A percentile compares a stretch with the other conserved stretches of the same genome.
These are phyloP conservation scores for Moniliella sp. DNA, from an alignment of 1,284 basidiomycete species.

Conservation along the genomic window DNA sequence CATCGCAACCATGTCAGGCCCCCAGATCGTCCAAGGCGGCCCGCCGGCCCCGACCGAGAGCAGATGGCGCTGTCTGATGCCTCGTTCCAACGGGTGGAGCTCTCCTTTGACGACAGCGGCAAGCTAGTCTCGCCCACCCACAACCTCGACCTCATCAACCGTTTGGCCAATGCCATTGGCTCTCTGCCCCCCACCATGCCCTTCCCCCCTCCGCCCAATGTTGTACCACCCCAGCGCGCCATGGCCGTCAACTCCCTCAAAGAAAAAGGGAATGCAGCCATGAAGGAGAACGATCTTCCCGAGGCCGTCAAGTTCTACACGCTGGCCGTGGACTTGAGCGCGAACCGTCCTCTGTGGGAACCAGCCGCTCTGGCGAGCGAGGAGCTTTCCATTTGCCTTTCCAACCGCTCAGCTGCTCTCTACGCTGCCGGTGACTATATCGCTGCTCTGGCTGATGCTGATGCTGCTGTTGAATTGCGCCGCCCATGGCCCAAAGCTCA, in stretches of 20 bases:
- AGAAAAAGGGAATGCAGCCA: conserved; percentile 25
- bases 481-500: conserved; percentile 83
- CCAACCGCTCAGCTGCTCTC: conserved; percentile 73
- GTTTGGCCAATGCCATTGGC: conserved; percentile 20
- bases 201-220: conserved; percentile 29
- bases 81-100: conserved; percentile 10
- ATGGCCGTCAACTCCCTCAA: conserved; percentile 26
- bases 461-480: conserved; percentile 63
- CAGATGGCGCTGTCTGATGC: conserved; percentile 22
- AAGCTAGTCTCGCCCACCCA: conserved; percentile 9
- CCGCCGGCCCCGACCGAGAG: conserved; percentile 17
- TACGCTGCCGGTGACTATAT: conserved; percentile 54
- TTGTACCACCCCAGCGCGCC: conserved; percentile 20
- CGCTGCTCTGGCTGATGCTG: conserved; percentile 68
- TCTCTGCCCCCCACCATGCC: conserved; percentile 21
- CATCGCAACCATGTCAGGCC: too few species aligned
- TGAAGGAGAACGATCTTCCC: conserved; percentile 39
- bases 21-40: too few species aligned
- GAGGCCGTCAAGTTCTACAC: conserved; percentile 64
- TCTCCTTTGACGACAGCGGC: conserved; percentile 10
- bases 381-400: conserved; percentile 66
- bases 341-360: conserved; percentile 75
- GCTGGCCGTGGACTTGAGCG: conserved; percentile 56
- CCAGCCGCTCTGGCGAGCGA: conserved; percentile 58
- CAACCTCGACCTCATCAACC: conserved; percentile 25